Conservation (phyloP, 2,329 filamentous ascomycete genomes). For the Diaporthe citriasiana region DNA sequence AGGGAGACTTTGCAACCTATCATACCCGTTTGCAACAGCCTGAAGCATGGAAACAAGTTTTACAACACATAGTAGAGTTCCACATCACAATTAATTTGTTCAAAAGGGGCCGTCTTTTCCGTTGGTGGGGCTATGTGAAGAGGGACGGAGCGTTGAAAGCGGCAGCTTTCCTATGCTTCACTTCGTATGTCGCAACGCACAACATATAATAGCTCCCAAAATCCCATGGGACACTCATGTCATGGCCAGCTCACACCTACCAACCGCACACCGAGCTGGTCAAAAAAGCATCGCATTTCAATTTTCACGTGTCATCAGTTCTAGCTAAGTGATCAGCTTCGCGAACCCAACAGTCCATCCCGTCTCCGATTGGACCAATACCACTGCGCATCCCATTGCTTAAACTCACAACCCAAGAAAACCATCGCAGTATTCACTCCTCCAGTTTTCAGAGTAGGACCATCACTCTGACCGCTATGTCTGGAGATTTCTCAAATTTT, state of each 20-base stretch:
- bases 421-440: neutral
- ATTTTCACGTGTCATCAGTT: neutral
- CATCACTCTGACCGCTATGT: neutral
- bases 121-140: no score
- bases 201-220: no score
- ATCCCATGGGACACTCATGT: neutral
- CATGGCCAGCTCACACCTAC: neutral
- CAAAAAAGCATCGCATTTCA: conserved; percentile 2
- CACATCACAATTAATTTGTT: neutral
- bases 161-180: no score
- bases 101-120: no score
- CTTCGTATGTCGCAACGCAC: no score
- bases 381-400: neutral
- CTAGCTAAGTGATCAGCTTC: neutral
- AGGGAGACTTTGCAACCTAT: no score
- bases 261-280: neutral
- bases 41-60: no score
- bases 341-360: neutral
- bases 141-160: no score
- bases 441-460: neutral
- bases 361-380: neutral
- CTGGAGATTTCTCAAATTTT: neutral
- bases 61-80: no score
- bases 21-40: no score
- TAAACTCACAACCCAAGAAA: neutral